Evolutionary conservation across 768 basidiomycete species (phyloP), one percentile per base, ranked within the genome.

Genomic region (Mycena latifolia): DNA sequence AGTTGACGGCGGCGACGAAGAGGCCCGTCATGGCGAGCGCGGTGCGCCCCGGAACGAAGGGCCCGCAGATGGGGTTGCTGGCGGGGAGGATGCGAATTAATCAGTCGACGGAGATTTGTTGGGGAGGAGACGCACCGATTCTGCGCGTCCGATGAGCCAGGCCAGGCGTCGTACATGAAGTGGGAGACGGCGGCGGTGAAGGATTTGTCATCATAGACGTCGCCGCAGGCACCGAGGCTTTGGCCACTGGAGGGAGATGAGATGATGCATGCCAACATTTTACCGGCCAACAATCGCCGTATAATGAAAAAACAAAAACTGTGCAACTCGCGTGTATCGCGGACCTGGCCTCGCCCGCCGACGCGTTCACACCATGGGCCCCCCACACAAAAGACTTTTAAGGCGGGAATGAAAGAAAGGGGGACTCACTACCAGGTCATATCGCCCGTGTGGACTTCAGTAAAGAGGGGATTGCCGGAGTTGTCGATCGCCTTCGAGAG

Each of bases 401-500:
- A 35, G 33, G 33, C 33, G 14, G 6, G 33, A 6, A 45, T 45
- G 43, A 52, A 33, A n/a, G n/a, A n/a, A 35, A 35, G 33, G 7
- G 18, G 22, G 14, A 74, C 76, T 62, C 50, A 77, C 76, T 77
- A 77, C 60, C 73, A 77, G 18, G 76, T 77, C 76, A 77, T 77
- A 35, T 73, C 63, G 24, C 76, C 76, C 5, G 56, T 66, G 55
- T 77, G 72, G 25, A 70, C 63, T 2, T 53, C 12, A 24, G 70
- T 77, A 62, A 73, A 77, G 5, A 66, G 39, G 2, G n/a, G 9
- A 46, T 77, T 75, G 24, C 61, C 55, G 17, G 72, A 66, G 63
- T 77, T 75, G 65, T 77, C 70, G 29, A 70, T 70, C 20, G 75
- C 61, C 53, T 77, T 71, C 22, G 75, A 76, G 50, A 77, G 71